Evolutionary conservation across 345 rosid species (phyloP).

Genomic region (Camelina sativa): DNA sequence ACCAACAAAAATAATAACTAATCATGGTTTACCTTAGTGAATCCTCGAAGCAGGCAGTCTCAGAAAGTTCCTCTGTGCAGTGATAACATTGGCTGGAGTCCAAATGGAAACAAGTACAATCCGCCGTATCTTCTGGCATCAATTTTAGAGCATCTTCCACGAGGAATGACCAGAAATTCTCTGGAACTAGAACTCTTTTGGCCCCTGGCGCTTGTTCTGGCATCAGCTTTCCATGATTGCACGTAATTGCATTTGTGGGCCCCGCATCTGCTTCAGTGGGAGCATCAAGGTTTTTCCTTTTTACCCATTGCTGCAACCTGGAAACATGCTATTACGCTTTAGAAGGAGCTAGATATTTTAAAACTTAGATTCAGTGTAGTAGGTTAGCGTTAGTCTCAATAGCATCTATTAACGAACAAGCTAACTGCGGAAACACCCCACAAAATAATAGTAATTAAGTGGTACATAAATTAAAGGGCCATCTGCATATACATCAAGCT

Average conservation of each 20-base stretch:
- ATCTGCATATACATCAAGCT: slow-evolving; percentile 32
- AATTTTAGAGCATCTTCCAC: slow-evolving; percentile 72
- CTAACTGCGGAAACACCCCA: slow-evolving; percentile 26
- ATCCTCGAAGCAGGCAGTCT: slow-evolving; percentile 90
- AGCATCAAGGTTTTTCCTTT: slow-evolving; percentile 88
- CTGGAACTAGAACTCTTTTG: slow-evolving; percentile 81
- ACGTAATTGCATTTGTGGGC: slow-evolving; percentile 73
- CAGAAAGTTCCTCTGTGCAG: slow-evolving; percentile 79
- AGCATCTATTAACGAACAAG: slow-evolving; percentile 16
- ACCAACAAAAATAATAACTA: slow-evolving; percentile 28
- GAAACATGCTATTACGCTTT: slow-evolving; percentile 29
- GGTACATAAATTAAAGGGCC: slow-evolving; percentile 10
- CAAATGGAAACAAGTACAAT: slow-evolving; percentile 59
- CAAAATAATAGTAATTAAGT: slow-evolving; percentile 12
- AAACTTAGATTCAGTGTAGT: slow-evolving; percentile 20
- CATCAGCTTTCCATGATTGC: slow-evolving; percentile 78
- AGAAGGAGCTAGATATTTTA: slow-evolving; percentile 31
- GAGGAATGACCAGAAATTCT: slow-evolving; percentile 83
- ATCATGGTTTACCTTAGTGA: slow-evolving; percentile 65
- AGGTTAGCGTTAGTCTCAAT: slow-evolving; percentile 5
- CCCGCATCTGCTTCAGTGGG: slow-evolving; percentile 93
- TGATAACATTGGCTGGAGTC: slow-evolving; percentile 68
- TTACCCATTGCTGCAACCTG: slow-evolving; percentile 97
- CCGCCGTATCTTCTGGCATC: slow-evolving; percentile 65
- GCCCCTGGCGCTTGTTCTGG: slow-evolving; percentile 97